These are phyloP conservation scores for Phoenix dactylifera DNA, from an alignment of 176 grass and related monocot genomes.

Conservation along the genomic window DNA sequence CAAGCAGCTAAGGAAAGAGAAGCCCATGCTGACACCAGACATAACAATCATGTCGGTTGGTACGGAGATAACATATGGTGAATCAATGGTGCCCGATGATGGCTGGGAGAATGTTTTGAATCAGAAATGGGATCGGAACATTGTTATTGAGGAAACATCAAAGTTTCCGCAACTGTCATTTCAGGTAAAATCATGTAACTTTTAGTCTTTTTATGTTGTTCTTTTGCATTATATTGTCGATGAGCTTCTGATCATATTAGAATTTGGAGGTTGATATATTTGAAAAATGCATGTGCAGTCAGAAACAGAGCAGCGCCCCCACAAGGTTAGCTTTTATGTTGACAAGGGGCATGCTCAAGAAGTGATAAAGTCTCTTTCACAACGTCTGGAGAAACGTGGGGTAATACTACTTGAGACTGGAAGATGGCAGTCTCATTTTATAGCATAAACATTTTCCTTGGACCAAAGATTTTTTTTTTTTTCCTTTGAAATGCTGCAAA, in stretches of 20 bases:
- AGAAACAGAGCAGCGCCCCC: slow-evolving; percentile 63
- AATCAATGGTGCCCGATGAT: slow-evolving; percentile 74
- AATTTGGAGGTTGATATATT: too few relatives aligned
- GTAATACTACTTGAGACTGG: slow-evolving; percentile 23
- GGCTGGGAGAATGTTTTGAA: slow-evolving; percentile 56
- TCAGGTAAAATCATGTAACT: slow-evolving; percentile 36
- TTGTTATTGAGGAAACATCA: slow-evolving; percentile 69
- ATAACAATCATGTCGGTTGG: slow-evolving; percentile 95
- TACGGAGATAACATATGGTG: slow-evolving; percentile 81
- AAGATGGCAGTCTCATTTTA: slow-evolving; percentile 2
- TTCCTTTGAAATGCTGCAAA: slow-evolving; percentile 3
- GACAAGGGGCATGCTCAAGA: slow-evolving; percentile 50
- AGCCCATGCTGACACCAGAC: slow-evolving; percentile 76
- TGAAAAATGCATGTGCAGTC: slow-evolving; percentile 27
- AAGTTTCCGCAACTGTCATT: slow-evolving; percentile 56
- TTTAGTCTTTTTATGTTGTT: slow-evolving; percentile 3
- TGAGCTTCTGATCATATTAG: too few relatives aligned
- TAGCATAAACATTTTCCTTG: too few relatives aligned
- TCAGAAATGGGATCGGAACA: slow-evolving; percentile 63
- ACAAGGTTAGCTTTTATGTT: slow-evolving; percentile 88
- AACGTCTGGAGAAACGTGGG: slow-evolving; percentile 34
- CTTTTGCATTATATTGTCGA: neutral
- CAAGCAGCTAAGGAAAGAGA: slow-evolving; percentile 57
- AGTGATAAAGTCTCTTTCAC: slow-evolving; percentile 55
- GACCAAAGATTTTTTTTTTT: slow-evolving; percentile 3